These are phyloP conservation scores for Umbelopsis ramanniana DNA, from an alignment of 192 early-diverging fungal genomes.

Conservation along the genomic window DNA sequence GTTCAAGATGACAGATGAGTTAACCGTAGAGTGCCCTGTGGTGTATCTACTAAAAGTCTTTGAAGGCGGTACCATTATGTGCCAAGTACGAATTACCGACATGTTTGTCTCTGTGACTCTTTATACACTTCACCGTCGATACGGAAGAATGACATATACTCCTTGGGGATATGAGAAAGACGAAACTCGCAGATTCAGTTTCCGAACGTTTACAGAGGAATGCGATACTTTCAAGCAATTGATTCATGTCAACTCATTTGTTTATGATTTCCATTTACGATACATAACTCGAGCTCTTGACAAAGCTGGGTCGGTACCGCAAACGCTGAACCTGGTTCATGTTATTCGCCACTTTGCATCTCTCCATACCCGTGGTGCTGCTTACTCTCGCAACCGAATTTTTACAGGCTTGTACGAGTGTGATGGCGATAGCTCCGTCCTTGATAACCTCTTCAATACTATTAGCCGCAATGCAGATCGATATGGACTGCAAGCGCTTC, in stretches of 20 bases:
- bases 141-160: constrained; percentile 50
- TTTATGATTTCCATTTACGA: constrained; percentile 63
- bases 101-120: constrained; percentile 62
- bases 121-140: constrained; percentile 59
- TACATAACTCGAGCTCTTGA: constrained; percentile 53
- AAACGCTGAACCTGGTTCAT: constrained; percentile 51
- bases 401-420: constrained; percentile 50
- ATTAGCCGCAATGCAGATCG: constrained; percentile 25
- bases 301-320: constrained; percentile 36
- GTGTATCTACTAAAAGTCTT: constrained; percentile 58
- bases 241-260: constrained; percentile 66
- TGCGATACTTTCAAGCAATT: constrained; percentile 60
- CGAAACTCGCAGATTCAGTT: constrained; percentile 45
- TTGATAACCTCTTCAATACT: constrained; percentile 19
- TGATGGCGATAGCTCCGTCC: constrained; percentile 2
- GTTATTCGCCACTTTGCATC: constrained; percentile 51
- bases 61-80: constrained; percentile 61
- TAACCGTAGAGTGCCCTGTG: constrained; percentile 48
- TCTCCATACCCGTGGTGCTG: constrained; percentile 48
- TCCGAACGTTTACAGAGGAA: constrained; percentile 59
- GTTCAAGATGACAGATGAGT: constrained; percentile 47
- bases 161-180: constrained; percentile 36
- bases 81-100: constrained; percentile 58
- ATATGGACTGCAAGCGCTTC: constrained; percentile 41
- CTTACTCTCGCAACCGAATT: constrained; percentile 57